phyloP scores from a whole-genome alignment of 2,329 filamentous ascomycete genomes.

The Magnaporthiopsis poae region DNA sequence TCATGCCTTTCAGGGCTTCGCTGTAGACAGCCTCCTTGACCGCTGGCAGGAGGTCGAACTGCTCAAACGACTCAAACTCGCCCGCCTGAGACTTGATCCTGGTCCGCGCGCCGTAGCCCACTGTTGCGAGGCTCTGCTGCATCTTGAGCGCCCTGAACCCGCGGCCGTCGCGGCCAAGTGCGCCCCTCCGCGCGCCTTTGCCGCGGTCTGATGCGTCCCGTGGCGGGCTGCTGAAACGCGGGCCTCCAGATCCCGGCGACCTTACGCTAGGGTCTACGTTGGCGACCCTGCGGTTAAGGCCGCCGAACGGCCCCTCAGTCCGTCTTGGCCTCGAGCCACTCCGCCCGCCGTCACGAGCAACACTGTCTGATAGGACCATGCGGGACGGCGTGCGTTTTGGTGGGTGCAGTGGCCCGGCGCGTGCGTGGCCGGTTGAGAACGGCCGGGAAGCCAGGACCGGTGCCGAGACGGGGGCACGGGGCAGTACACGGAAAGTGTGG shows the following conservation, averaged over 20 bases:
- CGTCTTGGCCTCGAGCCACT: constrained; percentile 24
- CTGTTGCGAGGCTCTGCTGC: constrained; percentile 67
- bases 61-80: constrained; percentile 67
- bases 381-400: constrained; percentile 33
- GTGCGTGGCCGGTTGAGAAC: constrained; percentile 6
- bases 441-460: constrained; percentile 9
- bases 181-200: constrained; percentile 17
- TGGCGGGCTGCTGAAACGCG: constrained; percentile 11
- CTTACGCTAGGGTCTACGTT: constrained; percentile 21
- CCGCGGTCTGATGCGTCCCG: constrained; percentile 23
- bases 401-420: constrained; percentile 1
- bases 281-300: constrained; percentile 46
- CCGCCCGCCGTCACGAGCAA: constrained; percentile 22
- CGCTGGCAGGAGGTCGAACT: constrained; percentile 64
- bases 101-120: constrained; percentile 62
- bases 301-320: constrained; percentile 40
- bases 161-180: constrained; percentile 31
- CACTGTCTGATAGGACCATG: constrained; percentile 48
- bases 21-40: constrained; percentile 61
- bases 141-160: constrained; percentile 82
- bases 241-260: constrained; percentile 8
- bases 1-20: constrained; percentile 66
- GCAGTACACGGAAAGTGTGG: neutral
- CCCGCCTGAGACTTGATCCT: constrained; percentile 46
- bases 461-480: neutral